Evolutionary conservation across 2,329 filamentous ascomycete genomes (phyloP), one percentile per base, ranked within the genome.

Genomic region (Geoglossum cookeanum): DNA sequence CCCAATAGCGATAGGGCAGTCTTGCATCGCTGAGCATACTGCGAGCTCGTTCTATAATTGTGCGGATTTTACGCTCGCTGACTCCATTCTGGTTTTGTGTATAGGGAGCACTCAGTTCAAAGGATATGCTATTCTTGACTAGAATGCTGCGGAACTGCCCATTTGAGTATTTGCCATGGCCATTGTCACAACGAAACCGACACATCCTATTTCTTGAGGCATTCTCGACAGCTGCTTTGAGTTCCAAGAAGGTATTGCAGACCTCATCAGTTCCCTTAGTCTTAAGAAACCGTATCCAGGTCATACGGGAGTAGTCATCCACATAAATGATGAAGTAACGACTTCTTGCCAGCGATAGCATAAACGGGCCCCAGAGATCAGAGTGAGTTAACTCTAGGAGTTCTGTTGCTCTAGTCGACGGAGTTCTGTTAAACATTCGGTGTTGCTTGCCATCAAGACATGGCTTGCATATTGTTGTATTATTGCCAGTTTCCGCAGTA

Each of bases 81-180:
- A 55, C 27, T 6, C 55, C 55, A 27, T 56, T 56, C n/a, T 56
- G 55, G n/a, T 55, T 22, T 17, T 37, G 42, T n/a, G 44, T 47
- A 22, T 56, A 56, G 6, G 55, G 39, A 11, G 55, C 45, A 27
- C 33, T 17, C 11, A 29, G 32, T 30, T 56, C 39, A 17, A 39
- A 45, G 6, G 33, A 27, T 2, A 55, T 55, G 5, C 53, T 32
- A 3, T 4, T 4, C 8, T 8, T 27, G 2, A 3, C n/a, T 5
- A 55, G 22, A 4, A 39, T 27, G 4, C 5, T 15, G 13, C 32
- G 29, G 49, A 53, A 53, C 22, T 4, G 4, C 30, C 15, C 6
- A 27, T 39, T 53, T 7, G 6, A 8, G 55, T 47, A 56, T 35
- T 56, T 44, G 13, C 55, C 55, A 15, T 44, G 15, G 55, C 44